phyloP scores from a whole-genome alignment of 495 filamentous ascomycete species.

The Penicillium verhagenii region DNA sequence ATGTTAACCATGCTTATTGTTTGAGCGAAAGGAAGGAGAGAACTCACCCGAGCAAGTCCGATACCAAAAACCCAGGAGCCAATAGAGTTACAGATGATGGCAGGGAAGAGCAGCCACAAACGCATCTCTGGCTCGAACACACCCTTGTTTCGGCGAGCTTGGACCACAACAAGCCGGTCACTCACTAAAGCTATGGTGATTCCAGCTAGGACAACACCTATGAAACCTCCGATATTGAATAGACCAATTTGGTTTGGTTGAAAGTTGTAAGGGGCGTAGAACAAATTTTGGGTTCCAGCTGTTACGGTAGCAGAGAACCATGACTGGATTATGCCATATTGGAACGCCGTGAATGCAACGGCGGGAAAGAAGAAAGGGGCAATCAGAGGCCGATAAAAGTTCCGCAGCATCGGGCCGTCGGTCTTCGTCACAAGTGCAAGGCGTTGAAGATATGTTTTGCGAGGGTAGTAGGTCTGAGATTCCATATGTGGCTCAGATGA shows the following conservation, averaged over 20 bases:
- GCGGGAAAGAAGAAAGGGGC: conserved; percentile 11
- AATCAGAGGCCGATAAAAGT: conserved; percentile 13
- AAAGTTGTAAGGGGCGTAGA: conserved; percentile 47
- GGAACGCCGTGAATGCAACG: conserved; percentile 34
- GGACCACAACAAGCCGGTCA: conserved; percentile 28
- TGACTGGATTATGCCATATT: conserved; percentile 32
- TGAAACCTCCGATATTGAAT: conserved; percentile 35
- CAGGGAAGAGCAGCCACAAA: conserved; percentile 24
- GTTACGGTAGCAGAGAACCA: conserved; percentile 30
- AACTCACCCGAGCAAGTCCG: conserved; percentile 12
- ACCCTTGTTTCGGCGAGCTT: conserved; percentile 31
- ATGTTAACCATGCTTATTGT: background rate
- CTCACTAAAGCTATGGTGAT: conserved; percentile 21
- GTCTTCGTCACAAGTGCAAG: conserved; percentile 12
- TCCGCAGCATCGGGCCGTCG: conserved; percentile 6
- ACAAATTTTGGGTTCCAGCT: no score
- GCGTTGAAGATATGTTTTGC: conserved; percentile 11
- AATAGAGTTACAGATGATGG: conserved; percentile 21
- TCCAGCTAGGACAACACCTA: conserved; percentile 30
- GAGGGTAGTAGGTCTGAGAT: conserved; percentile 10
- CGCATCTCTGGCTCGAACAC: conserved; percentile 39
- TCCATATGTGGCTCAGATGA: conserved; percentile 1
- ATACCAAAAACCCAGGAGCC: conserved; percentile 34
- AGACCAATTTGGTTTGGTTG: conserved; percentile 31
- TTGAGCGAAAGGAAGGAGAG: background rate